Percentiles rank a stretch among this genome's conserved stretches.
Evolutionary conservation across 257 asterid genomes (phyloP).

Genomic region (Solanum okadae): DNA sequence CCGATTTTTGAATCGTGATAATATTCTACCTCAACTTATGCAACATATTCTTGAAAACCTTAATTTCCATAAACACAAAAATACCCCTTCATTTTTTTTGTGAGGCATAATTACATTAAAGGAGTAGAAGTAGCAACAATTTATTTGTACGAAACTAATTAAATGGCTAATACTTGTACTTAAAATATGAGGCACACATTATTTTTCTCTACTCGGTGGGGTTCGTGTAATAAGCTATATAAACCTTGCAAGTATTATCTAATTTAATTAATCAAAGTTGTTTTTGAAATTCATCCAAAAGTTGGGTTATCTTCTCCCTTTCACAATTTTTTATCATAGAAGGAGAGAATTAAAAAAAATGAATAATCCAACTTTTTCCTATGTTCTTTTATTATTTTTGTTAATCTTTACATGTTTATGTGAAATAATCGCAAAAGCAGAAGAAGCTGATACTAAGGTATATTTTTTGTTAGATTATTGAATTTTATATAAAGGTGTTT

Average conservation of each 20-base stretch:
- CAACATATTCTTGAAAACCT: no score
- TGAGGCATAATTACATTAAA: neutral
- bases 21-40: no score
- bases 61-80: no score
- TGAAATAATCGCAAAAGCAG: no score
- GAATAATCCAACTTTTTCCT: neutral
- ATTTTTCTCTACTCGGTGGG: neutral
- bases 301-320: neutral
- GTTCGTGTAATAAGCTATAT: neutral
- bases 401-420: neutral
- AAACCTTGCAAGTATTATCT: neutral
- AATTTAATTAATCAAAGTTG: neutral
- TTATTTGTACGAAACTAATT: neutral
- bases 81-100: no score
- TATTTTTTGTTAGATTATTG: no score
- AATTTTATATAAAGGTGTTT: no score
- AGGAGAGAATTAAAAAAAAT: neutral
- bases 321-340: neutral
- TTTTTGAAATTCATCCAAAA: neutral
- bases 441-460: no score
- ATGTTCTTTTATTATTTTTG: neutral
- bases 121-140: neutral
- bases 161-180: neutral
- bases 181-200: neutral
- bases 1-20: no score